Percentiles rank a stretch among this genome's conserved stretches.
phyloP scores from a whole-genome alignment of 2,329 filamentous ascomycete genomes.

The Penicillium decumbens region DNA sequence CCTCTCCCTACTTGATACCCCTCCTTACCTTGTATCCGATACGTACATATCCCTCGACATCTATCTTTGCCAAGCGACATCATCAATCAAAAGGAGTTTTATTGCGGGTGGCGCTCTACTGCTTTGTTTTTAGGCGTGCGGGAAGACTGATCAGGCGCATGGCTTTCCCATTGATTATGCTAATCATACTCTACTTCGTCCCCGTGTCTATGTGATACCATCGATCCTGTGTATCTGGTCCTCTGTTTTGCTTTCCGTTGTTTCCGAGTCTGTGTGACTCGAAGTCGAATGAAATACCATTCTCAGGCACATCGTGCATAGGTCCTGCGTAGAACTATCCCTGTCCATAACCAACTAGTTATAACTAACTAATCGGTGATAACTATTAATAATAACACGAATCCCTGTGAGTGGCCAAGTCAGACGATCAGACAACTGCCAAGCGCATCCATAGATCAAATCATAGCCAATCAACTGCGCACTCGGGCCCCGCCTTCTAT shows the following conservation, averaged over 20 bases:
- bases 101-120: constrained; percentile 8
- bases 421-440: not conserved
- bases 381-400: not conserved
- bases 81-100: constrained; percentile 18
- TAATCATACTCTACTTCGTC: constrained; percentile 12
- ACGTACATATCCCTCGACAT: constrained; percentile 13
- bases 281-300: not conserved
- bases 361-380: too few relatives aligned
- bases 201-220: constrained; percentile 8
- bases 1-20: constrained; percentile 15
- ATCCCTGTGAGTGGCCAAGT: not conserved
- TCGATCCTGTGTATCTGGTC: not conserved
- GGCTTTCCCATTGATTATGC: constrained; percentile 14
- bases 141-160: constrained; percentile 6
- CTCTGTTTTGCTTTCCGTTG: not conserved
- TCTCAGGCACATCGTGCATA: not conserved
- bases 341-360: not conserved
- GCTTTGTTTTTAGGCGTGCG: not conserved
- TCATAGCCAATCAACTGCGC: constrained; percentile 18
- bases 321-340: not conserved
- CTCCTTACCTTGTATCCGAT: constrained; percentile 7
- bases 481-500: constrained; percentile 9
- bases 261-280: not conserved
- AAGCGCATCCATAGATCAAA: constrained; percentile 3
- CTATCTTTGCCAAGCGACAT: constrained; percentile 11